Evolutionary conservation across 192 early-diverging fungal species (phyloP), one percentile per base, ranked within the genome.

Genomic region (Backusella mclennaniae): DNA sequence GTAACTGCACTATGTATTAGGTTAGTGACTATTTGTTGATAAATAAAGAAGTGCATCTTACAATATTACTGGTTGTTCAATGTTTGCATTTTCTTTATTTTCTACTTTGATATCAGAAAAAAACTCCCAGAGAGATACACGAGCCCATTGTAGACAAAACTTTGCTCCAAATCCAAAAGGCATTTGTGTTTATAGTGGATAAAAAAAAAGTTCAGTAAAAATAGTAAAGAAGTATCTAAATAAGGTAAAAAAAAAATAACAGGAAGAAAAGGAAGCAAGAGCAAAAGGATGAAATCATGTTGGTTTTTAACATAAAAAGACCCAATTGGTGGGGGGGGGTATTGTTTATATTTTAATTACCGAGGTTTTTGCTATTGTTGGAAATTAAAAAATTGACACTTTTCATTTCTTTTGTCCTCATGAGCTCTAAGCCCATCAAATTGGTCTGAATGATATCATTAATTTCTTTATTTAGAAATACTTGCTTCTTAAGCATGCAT

Each of bases 111-210:
- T 79, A 26, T 81, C 80, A 29, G 71, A 76, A 75, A 82, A 85
- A 67, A 85, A 85, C 0, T 77, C 76, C 74, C 80, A 77, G 21
- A 85, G 71, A 15, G 77, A 42, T 46, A 72, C 74, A n/a, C 79
- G 66, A 36, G 85, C 74, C 31, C 78, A 73, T 21, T 75, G 71
- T 52, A 73, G 23, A 75, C 79, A 39, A 29, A 79, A 33, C 21
- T 83, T 80, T 59, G 84, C 77, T 19, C 76, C 70, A 63, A 74
- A 42, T 69, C 85, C 83, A 77, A 83, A 83, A 1, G 82, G 80
- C 84, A 87, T 85, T 12, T 59, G 23, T 21, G 7, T 59, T 59
- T 59, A 59, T 23, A 59, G 9, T 23, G 8, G 53, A 2, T 59
- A 12, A 59, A 53, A 53, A 53, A 56, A 56, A 56, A 56, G 21